phyloP scores from a whole-genome alignment of 495 filamentous ascomycete genomes.

The Amphirosellinia nigrospora region DNA sequence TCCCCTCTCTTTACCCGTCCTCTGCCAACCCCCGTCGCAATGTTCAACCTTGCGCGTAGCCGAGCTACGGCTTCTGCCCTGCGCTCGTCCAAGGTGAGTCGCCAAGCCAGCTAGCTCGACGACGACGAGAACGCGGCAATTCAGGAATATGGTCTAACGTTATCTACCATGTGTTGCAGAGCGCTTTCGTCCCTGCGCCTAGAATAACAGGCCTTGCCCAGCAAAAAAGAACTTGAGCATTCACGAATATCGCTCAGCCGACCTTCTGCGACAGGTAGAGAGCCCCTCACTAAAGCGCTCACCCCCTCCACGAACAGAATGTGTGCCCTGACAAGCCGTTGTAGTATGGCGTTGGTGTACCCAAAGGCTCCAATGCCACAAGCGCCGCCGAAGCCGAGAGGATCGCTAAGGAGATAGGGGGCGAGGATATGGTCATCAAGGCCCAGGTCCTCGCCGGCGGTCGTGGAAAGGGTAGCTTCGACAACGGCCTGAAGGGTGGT shows the following conservation, averaged over 20 bases:
- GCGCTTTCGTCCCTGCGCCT: constrained; percentile 47
- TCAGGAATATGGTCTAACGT: constrained; percentile 6
- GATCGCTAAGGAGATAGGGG: constrained; percentile 86
- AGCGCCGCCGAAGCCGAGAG: constrained; percentile 87
- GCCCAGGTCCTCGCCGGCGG: constrained; percentile 98
- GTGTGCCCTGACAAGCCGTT: constrained; percentile 35
- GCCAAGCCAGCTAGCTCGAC: constrained; percentile 3
- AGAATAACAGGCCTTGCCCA: constrained; percentile 53
- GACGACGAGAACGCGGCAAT: background rate
- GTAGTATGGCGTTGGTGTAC: constrained; percentile 93
- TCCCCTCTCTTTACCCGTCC: background rate
- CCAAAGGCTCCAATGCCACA: constrained; percentile 83
- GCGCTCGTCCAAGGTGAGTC: constrained; percentile 53
- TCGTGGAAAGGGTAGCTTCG: constrained; percentile 94
- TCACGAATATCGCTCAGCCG: constrained; percentile 95
- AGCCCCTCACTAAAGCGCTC: constrained; percentile 22
- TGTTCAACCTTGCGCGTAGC: constrained; percentile 57
- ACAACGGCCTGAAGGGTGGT: constrained; percentile 98
- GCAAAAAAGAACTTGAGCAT: constrained; percentile 90
- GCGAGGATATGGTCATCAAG: constrained; percentile 99
- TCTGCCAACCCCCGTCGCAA: constrained; percentile 28
- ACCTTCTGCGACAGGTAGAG: constrained; percentile 81
- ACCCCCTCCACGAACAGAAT: constrained; percentile 15
- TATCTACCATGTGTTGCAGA: constrained; percentile 17
- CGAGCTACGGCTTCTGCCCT: constrained; percentile 56